Conservation (phyloP, 495 filamentous ascomycete genomes). For the Trichoderma erinaceum region DNA sequence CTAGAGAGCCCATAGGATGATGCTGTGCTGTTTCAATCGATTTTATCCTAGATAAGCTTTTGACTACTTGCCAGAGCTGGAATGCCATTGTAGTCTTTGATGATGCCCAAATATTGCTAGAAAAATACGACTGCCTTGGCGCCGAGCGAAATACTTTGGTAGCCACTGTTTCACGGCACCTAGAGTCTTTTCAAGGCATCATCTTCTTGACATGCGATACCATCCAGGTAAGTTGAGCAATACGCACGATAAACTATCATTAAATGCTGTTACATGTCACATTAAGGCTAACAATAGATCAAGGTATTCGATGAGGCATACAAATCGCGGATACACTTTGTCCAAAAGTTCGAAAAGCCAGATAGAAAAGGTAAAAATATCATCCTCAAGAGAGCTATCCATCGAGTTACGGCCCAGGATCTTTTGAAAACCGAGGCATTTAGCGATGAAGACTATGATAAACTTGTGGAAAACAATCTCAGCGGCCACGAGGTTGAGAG, state of each 20-base stretch:
- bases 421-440: conserved; percentile 27
- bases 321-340: conserved; percentile 23
- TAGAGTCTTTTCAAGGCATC: conserved; percentile 51
- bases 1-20: conserved; percentile 62
- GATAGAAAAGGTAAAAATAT: conserved; percentile 62
- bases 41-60: conserved; percentile 53
- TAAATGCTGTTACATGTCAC: conserved; percentile 51
- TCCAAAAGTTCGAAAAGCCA: conserved; percentile 2
- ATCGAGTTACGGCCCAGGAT: conserved; percentile 4
- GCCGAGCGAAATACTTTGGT: conserved; percentile 48
- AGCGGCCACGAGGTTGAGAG: conserved; percentile 63
- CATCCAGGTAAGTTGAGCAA: conserved; percentile 25
- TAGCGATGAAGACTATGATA: conserved; percentile 37
- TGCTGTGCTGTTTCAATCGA: no score
- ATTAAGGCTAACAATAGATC: conserved; percentile 35
- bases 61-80: conserved; percentile 77
- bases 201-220: conserved; percentile 46
- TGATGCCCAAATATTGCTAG: conserved; percentile 47
- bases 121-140: conserved; percentile 37
- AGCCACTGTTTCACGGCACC: conserved; percentile 44
- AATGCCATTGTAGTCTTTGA: conserved; percentile 47
- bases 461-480: conserved; percentile 41
- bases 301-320: conserved; percentile 54
- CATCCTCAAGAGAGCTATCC: conserved; percentile 82
- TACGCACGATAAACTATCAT: conserved; percentile 26